Conservation (phyloP, 2,329 filamentous ascomycete species). For the Sordariomycetes sp. region DNA sequence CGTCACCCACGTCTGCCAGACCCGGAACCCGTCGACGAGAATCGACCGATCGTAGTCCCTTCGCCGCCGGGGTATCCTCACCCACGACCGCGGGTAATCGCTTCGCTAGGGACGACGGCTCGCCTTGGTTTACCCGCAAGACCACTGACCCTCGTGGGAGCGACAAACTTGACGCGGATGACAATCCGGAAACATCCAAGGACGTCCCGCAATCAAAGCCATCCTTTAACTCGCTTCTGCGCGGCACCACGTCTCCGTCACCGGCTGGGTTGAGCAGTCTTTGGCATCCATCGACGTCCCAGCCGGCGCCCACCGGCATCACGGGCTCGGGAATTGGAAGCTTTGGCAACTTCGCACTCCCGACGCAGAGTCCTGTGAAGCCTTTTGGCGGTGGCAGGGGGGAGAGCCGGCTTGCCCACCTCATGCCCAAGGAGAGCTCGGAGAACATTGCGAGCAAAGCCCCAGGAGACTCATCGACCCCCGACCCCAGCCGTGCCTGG, state of each 20-base stretch:
- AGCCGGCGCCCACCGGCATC: conserved; percentile 47
- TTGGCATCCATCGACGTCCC: conserved; percentile 1
- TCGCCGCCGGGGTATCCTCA: conserved; percentile 39
- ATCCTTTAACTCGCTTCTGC: conserved; percentile 32
- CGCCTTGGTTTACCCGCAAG: conserved; percentile 44
- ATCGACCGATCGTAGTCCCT: conserved; percentile 58
- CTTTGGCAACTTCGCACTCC: conserved; percentile 81
- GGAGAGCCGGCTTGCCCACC: conserved; percentile 74
- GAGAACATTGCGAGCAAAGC: conserved; percentile 45
- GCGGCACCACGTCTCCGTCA: conserved; percentile 25
- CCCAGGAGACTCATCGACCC: conserved; percentile 29
- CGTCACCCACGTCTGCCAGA: conserved; percentile 60
- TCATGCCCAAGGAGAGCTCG: conserved; percentile 65
- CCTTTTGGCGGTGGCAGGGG: conserved; percentile 30
- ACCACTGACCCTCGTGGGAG: conserved; percentile 24
- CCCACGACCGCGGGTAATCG: conserved; percentile 41
- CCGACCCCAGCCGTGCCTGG: conserved; percentile 34
- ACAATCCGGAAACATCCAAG: conserved; percentile 16
- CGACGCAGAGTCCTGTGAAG: conserved; percentile 54
- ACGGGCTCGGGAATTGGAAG: conserved; percentile 51
- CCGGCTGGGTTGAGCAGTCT: conserved; percentile 5
- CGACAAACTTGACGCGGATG: conserved; percentile 40
- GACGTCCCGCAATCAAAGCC: conserved; percentile 16
- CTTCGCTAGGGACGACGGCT: conserved; percentile 48
- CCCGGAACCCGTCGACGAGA: conserved; percentile 73